A percentile compares a stretch with the other conserved stretches of the same genome.
Conservation (phyloP, 2,329 filamentous ascomycete species). For the Xylariaceae sp. region DNA sequence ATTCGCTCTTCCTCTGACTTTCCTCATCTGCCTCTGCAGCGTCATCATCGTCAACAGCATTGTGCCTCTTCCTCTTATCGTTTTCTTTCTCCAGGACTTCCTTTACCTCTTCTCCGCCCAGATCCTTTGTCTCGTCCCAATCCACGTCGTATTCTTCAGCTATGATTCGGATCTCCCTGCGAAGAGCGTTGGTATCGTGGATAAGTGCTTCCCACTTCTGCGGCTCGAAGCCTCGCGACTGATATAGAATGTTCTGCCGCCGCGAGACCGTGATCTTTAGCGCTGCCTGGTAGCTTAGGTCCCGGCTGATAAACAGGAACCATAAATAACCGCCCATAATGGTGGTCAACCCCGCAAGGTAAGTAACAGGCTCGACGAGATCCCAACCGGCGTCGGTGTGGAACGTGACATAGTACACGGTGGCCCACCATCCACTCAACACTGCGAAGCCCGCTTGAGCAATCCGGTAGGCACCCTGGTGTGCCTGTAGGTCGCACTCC, state of each 20-base stretch:
- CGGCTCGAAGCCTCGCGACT: constrained; percentile 76
- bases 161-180: constrained; percentile 79
- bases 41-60: constrained; percentile 49
- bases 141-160: constrained; percentile 90
- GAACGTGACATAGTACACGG: constrained; percentile 76
- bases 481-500: constrained; percentile 80
- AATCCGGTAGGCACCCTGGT: constrained; percentile 77
- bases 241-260: constrained; percentile 79
- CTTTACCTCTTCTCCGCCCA: constrained; percentile 71
- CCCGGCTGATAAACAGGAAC: constrained; percentile 92
- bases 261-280: constrained; percentile 85
- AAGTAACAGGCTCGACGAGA: constrained; percentile 88
- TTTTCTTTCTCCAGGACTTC: constrained; percentile 62
- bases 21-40: constrained; percentile 46
- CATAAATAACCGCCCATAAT: constrained; percentile 91
- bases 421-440: constrained; percentile 79
- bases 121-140: constrained; percentile 80
- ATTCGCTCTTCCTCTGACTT: constrained; percentile 35
- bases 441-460: constrained; percentile 80
- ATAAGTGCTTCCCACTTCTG: constrained; percentile 79
- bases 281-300: constrained; percentile 85
- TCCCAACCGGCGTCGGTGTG: constrained; percentile 86
- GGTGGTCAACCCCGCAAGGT: constrained; percentile 83
- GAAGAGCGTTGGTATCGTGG: constrained; percentile 78
- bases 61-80: constrained; percentile 46